A percentile compares a stretch with the other conserved stretches of the same genome.
Conservation (phyloP, 129 eudicot species). For the Flaveria robusta region DNA sequence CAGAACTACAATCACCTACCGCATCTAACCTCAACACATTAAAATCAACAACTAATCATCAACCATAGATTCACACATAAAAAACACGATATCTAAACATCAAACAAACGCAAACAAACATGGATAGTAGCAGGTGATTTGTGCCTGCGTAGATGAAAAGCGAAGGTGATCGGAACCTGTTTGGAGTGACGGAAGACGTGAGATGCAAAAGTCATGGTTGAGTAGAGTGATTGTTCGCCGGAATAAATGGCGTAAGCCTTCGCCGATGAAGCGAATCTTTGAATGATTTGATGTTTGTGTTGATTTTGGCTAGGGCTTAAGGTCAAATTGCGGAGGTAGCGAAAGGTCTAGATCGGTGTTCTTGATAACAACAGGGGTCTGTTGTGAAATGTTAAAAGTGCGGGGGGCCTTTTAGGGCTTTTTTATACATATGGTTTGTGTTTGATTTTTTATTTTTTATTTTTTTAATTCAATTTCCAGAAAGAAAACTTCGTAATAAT, state of each 20-base stretch:
- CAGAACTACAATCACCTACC: not conserved
- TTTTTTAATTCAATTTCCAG: no score
- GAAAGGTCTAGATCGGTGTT: conserved; percentile 39
- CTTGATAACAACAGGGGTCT: conserved; percentile 27
- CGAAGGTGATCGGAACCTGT: conserved; percentile 47
- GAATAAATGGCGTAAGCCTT: conserved; percentile 38
- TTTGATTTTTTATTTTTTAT: not conserved
- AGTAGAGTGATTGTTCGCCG: conserved; percentile 27
- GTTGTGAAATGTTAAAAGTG: conserved; percentile 21
- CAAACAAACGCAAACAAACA: not conserved
- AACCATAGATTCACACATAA: conserved; percentile 15
- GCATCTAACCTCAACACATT: conserved; percentile 23
- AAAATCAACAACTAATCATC: conserved; percentile 19
- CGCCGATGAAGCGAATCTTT: conserved; percentile 22
- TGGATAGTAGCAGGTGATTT: not conserved
- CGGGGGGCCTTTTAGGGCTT: not conserved
- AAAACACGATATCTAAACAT: conserved; percentile 18
- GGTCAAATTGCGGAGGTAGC: conserved; percentile 21
- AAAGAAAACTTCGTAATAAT: no score
- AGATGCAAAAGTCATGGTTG: conserved; percentile 57
- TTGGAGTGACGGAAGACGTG: conserved; percentile 61
- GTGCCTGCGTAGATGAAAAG: not conserved
- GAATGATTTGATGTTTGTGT: not conserved
- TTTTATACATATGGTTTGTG: no score
- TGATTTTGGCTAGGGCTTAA: conserved; percentile 37